Evolutionary conservation across 2,329 filamentous ascomycete genomes (phyloP), one percentile per base, ranked within the genome.

Genomic region (Ascocoryne sarcoides): DNA sequence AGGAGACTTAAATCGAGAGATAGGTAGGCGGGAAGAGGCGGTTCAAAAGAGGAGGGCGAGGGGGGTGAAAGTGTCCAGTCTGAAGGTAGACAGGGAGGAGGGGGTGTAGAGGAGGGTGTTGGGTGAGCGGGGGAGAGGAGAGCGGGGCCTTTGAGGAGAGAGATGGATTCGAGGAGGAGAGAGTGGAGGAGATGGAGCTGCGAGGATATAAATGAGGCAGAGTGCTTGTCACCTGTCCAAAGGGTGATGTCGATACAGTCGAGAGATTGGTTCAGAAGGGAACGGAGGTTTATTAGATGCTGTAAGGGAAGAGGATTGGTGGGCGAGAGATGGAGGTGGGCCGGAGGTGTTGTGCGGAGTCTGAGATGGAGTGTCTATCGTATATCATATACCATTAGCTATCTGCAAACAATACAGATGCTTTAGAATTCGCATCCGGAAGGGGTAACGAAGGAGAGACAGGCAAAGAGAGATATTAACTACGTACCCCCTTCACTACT

Each of bases 401-500:
- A n/a, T n/a, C n/a, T n/a, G n/a, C n/a, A n/a, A n/a, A n/a, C n/a
- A n/a, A n/a, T n/a, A n/a, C n/a, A n/a, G n/a, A n/a, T n/a, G n/a
- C n/a, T n/a, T n/a, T n/a, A n/a, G n/a, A n/a, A n/a, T n/a, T n/a
- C n/a, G n/a, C n/a, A n/a, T n/a, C n/a, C 10, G 31, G 17, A 32
- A 32, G 20, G 9, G 36, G 12, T 12, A n/a, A 16, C 16, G 10
- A n/a, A 20, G 17, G 29, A 7, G 20, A 38, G 10, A 2, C n/a
- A 29, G 19, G 5, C 31, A 16, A 16, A 26, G 35, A 33, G 15
- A 16, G 19, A 23, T 30, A 43, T 8, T n/a, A n/a, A n/a, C n/a
- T n/a, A 71, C 80, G 53, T 69, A 89, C 85, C 50, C 88, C 90
- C 61, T 94, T 95, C 48, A 94, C 82, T 48, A 98, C 82, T 37